Evolutionary conservation across 2,329 filamentous ascomycete species (phyloP).

Genomic region (Diplodia intermedia): DNA sequence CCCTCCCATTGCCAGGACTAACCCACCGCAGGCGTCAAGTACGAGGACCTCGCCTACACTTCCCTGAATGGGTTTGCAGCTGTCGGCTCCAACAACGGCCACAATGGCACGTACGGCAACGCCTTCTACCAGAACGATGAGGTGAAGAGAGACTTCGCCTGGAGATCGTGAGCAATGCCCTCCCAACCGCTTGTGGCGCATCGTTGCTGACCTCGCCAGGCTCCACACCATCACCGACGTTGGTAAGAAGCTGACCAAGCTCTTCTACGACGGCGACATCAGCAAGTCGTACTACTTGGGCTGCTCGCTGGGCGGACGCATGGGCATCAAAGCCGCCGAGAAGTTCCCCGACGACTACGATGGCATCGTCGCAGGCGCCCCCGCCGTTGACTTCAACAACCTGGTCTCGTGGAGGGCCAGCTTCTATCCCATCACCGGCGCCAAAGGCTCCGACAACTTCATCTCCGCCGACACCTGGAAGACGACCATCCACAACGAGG

Average conservation of each 20-base stretch:
- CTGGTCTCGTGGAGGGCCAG: slow-evolving; percentile 44
- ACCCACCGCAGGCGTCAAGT: slow-evolving; percentile 38
- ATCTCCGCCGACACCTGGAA: slow-evolving; percentile 48
- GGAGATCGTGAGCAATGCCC: slow-evolving; percentile 43
- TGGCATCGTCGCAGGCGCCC: slow-evolving; percentile 47
- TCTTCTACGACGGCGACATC: slow-evolving; percentile 50
- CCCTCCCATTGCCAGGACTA: neutral
- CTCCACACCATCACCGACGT: slow-evolving; percentile 50
- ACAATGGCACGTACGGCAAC: slow-evolving; percentile 53
- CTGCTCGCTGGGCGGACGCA: slow-evolving; percentile 47
- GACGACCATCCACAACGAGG: slow-evolving; percentile 52
- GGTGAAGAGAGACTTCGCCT: slow-evolving; percentile 58
- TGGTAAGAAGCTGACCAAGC: slow-evolving; percentile 51
- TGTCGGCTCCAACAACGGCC: slow-evolving; percentile 52
- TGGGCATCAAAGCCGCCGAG: slow-evolving; percentile 50
- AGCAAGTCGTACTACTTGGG: slow-evolving; percentile 51
- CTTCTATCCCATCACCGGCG: slow-evolving; percentile 44
- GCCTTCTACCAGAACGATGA: slow-evolving; percentile 54
- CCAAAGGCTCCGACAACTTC: slow-evolving; percentile 45
- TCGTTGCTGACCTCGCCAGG: slow-evolving; percentile 6
- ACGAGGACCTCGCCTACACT: slow-evolving; percentile 49
- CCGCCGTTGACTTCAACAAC: slow-evolving; percentile 45
- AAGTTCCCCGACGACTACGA: slow-evolving; percentile 48
- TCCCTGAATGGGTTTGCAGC: slow-evolving; percentile 49
- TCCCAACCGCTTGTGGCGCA: neutral